Percentiles rank a stretch among this genome's conserved stretches.
Conservation (phyloP, 1,284 basidiomycete species). For the Rhodotorula sp. region DNA sequence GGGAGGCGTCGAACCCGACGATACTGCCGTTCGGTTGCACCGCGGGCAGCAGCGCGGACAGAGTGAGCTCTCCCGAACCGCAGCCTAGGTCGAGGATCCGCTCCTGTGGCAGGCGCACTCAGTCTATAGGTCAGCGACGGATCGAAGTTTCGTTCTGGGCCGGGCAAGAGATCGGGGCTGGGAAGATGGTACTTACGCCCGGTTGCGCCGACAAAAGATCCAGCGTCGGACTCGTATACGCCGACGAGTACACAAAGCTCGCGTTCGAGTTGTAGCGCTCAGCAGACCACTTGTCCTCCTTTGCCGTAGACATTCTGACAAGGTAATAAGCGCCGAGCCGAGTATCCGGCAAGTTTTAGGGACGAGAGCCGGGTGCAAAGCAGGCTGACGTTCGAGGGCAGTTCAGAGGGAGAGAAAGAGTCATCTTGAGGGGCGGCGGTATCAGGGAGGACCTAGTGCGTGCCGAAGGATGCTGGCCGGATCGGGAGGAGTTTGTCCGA, state of each 20-base stretch:
- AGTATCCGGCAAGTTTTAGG: neutral
- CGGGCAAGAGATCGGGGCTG: too few species aligned
- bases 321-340: neutral
- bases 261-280: constrained; percentile 59
- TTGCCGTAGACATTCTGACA: neutral
- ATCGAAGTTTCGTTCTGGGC: neutral
- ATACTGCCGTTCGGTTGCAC: constrained; percentile 54
- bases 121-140: too few species aligned
- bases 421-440: too few species aligned
- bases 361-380: neutral
- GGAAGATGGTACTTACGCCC: constrained; percentile 47
- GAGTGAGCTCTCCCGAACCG: constrained; percentile 72
- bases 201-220: constrained; percentile 61
- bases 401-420: too few species aligned
- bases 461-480: neutral
- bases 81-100: constrained; percentile 75
- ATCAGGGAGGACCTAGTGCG: neutral
- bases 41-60: constrained; percentile 6
- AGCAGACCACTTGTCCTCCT: constrained; percentile 55
- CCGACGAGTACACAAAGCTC: constrained; percentile 69
- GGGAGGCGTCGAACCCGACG: constrained; percentile 66
- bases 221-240: constrained; percentile 62
- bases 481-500: neutral
- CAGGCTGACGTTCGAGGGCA: neutral
- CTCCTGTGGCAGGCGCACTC: constrained; percentile 49